A percentile compares a stretch with the other conserved stretches of the same genome.
Conservation (phyloP, 2,329 filamentous ascomycete species). For the Rhexocercosporidium sp. region DNA sequence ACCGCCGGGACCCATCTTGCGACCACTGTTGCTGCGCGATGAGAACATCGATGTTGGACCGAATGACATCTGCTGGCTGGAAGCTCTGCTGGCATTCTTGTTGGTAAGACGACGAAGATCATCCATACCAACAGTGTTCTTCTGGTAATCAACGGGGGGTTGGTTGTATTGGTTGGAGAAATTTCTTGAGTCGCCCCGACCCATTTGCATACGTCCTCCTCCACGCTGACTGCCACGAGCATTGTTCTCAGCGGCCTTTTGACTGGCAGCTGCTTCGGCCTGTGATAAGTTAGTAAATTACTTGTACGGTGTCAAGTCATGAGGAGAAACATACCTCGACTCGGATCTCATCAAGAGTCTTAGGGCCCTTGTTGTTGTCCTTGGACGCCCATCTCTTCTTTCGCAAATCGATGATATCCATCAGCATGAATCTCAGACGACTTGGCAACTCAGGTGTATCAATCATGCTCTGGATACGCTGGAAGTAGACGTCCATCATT, state of each 20-base stretch:
- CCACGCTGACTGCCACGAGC: slow-evolving; percentile 68
- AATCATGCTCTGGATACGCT: slow-evolving; percentile 82
- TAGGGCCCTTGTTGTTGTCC: slow-evolving; percentile 90
- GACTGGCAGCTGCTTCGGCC: slow-evolving; percentile 76
- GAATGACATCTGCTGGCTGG: slow-evolving; percentile 67
- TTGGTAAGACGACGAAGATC: slow-evolving; percentile 82
- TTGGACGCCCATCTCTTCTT: slow-evolving; percentile 81
- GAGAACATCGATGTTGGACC: slow-evolving; percentile 87
- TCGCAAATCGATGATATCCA: slow-evolving; percentile 90
- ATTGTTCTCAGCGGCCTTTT: slow-evolving; percentile 76
- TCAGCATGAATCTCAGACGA: slow-evolving; percentile 93
- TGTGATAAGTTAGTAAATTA: slow-evolving; percentile 42
- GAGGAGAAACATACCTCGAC: slow-evolving; percentile 63
- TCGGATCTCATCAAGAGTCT: slow-evolving; percentile 93
- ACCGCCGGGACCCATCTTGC: slow-evolving; percentile 77
- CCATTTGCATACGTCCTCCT: slow-evolving; percentile 72
- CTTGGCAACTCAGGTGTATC: slow-evolving; percentile 82
- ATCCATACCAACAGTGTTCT: slow-evolving; percentile 87
- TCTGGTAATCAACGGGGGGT: slow-evolving; percentile 70
- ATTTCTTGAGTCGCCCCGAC: slow-evolving; percentile 85
- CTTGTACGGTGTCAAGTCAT: background rate
- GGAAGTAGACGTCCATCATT: slow-evolving; percentile 94
- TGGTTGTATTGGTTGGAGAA: slow-evolving; percentile 78
- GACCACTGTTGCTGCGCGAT: slow-evolving; percentile 89
- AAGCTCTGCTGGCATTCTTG: slow-evolving; percentile 64